Evolutionary conservation across 805 yeast genomes (phyloP).

Genomic region (Zygoascus biomembranicola): DNA sequence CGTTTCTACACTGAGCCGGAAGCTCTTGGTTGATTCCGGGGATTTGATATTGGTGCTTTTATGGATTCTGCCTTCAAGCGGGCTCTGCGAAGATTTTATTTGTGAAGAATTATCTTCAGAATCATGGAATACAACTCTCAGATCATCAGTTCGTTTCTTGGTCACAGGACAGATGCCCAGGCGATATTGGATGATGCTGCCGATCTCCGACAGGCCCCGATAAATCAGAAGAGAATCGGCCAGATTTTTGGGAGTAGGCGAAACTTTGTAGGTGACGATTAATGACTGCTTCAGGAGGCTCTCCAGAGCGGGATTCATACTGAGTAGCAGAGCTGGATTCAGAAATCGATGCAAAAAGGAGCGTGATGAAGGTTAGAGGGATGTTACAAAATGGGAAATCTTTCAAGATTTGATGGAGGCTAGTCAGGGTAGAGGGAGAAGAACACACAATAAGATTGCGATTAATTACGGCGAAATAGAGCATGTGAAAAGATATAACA

Average conservation of each 20-base stretch:
- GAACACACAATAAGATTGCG: too few relatives aligned
- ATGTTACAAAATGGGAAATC: neutral
- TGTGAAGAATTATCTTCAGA: neutral
- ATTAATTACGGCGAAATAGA: too few relatives aligned
- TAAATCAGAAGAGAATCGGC: conserved; percentile 6
- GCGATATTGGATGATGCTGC: conserved; percentile 22
- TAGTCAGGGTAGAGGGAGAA: too few relatives aligned
- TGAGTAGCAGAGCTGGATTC: neutral
- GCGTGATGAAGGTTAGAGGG: neutral
- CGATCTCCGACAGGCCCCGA: conserved; percentile 10
- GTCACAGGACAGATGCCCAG: conserved; percentile 28
- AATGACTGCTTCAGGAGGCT: neutral
- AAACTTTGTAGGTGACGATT: conserved; percentile 5
- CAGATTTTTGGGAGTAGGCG: conserved; percentile 8
- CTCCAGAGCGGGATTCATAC: conserved; percentile 1
- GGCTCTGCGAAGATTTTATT: neutral
- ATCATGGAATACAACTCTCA: conserved; percentile 24
- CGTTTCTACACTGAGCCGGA: neutral
- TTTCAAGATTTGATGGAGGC: too few relatives aligned
- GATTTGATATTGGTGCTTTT: neutral
- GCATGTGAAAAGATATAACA: too few relatives aligned
- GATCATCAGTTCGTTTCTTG: conserved; percentile 20
- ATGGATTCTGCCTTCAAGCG: neutral
- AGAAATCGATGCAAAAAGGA: neutral
- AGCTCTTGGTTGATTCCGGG: neutral